phyloP scores from a whole-genome alignment of 2,329 filamentous ascomycete genomes.

The Tolypocladium capitatum region DNA sequence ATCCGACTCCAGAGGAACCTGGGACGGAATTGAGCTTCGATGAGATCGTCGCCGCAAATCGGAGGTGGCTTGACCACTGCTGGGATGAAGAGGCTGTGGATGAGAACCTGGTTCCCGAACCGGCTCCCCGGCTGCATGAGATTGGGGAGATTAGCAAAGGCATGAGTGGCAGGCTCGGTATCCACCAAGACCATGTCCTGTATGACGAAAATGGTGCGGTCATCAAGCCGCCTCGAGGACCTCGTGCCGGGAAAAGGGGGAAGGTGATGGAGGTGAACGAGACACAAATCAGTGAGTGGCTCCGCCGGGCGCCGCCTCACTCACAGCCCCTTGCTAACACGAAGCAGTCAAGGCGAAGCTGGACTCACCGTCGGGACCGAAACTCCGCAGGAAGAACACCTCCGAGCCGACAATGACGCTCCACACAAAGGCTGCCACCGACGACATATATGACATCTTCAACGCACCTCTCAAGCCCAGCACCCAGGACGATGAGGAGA shows the following conservation, averaged over 20 bases:
- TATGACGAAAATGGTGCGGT: conserved; percentile 48
- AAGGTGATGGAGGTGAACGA: conserved; percentile 79
- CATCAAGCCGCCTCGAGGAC: conserved; percentile 28
- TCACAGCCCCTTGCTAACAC: conserved; percentile 14
- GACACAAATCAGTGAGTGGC: conserved; percentile 71
- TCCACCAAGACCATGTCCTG: conserved; percentile 29
- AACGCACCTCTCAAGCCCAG: conserved; percentile 52
- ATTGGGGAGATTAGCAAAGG: conserved; percentile 17
- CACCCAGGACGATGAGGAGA: conserved; percentile 22
- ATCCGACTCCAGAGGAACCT: conserved; percentile 60
- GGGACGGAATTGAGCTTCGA: conserved; percentile 79
- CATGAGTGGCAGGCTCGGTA: conserved; percentile 24
- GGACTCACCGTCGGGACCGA: conserved; percentile 76
- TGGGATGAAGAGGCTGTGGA: conserved; percentile 36
- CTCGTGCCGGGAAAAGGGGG: conserved; percentile 49
- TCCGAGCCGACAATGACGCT: conserved; percentile 95
- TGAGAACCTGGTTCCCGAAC: conserved; percentile 18
- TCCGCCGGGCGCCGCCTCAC: background rate
- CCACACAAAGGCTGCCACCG: conserved; percentile 86
- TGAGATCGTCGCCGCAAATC: conserved; percentile 67
- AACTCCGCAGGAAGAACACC: conserved; percentile 62
- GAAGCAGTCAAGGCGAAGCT: conserved; percentile 75
- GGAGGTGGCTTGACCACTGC: conserved; percentile 51
- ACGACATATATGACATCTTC: conserved; percentile 96
- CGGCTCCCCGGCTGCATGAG: conserved; percentile 13